Base-by-base conservation (phyloP, 164 flowering plant species). In the Pachysandra terminalis region DNA sequence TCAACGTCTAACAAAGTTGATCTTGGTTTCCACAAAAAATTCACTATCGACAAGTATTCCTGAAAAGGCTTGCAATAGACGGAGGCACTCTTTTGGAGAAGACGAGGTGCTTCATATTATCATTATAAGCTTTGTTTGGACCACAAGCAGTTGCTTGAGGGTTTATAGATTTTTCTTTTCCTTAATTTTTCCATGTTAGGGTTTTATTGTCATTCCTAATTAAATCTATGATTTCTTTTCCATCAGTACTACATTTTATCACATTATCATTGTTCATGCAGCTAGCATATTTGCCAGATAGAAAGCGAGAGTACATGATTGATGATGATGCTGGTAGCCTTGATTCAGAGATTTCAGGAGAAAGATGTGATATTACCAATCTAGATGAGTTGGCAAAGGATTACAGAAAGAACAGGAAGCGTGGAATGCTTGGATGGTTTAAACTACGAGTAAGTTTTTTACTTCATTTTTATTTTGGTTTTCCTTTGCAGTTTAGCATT, bases 351-450 rank as follows among this genome's bases (percentile, higher is more conserved):
- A 61, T 82, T 74, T 80, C 90, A 17, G 59, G 63, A 13, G 86
- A 86, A 65, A 83, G 78, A 64, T 74, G 67, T 71, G 88, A 81
- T 70, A 32, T 68, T 45, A 61, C 68, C 27, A 81, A 74, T 74
- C 66, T 84, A 19, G 89, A 85, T 71, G 90, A 88, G 22, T 49
- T 82, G 68, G 80, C 75, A n/a, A 85, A 81, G 58, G 87, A 82
- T 74, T 79, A 70, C 65, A 88, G 75, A 81, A 83, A 73, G 71
- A 83, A 77, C 67, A 82, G 71, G 66, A 84, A 79, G 67, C 86
- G 84, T 41, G 93, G 95, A 67, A 87, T 91, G 93, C 97, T 91
- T 73, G 87, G 88, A 49, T 91, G 97, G 97, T 85, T 91, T 74
- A 91, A 87, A 74, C 52, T 80, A 52, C 80, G 74, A 69, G 97